Percentiles rank a stretch among this genome's conserved stretches.
Evolutionary conservation across 2,329 filamentous ascomycete genomes (phyloP).

Genomic region (Fusarium algeriense): DNA sequence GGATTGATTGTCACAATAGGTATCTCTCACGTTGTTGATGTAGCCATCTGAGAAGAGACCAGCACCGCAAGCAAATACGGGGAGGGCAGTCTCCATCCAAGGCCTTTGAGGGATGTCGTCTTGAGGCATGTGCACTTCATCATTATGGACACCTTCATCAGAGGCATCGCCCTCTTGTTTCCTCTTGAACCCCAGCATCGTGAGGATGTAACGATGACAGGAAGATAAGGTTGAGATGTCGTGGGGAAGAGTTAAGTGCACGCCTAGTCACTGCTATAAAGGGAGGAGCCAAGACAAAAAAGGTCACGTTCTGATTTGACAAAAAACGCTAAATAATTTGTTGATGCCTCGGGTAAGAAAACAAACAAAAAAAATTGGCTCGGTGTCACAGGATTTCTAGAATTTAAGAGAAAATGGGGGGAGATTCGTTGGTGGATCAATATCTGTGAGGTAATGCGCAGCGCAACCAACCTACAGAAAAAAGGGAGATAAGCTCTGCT

Average conservation of each 20-base stretch:
- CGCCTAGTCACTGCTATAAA: conserved; percentile 19
- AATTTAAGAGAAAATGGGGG: conserved; percentile 6
- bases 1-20: not conserved
- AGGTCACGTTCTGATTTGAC: not conserved
- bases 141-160: conserved; percentile 9
- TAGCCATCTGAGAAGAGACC: conserved; percentile 94
- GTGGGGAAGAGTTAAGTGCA: not conserved
- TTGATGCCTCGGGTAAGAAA: conserved; percentile 17
- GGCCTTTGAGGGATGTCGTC: conserved; percentile 22
- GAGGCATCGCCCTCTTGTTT: conserved; percentile 23
- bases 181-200: conserved; percentile 39
- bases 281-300: not conserved
- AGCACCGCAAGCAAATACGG: conserved; percentile 88
- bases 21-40: conserved; percentile 77
- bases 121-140: conserved; percentile 8
- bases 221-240: not conserved
- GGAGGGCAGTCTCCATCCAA: conserved; percentile 56
- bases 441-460: conserved; percentile 1
- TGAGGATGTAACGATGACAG: conserved; percentile 1
- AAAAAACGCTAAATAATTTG: not conserved
- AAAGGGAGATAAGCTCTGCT: conserved; percentile 11
- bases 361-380: not conserved
- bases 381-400: conserved; percentile 22
- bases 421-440: not conserved
- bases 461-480: too few relatives aligned